phyloP scores from a whole-genome alignment of 805 yeast genomes.

The Cyberlindnera sargentensis region DNA sequence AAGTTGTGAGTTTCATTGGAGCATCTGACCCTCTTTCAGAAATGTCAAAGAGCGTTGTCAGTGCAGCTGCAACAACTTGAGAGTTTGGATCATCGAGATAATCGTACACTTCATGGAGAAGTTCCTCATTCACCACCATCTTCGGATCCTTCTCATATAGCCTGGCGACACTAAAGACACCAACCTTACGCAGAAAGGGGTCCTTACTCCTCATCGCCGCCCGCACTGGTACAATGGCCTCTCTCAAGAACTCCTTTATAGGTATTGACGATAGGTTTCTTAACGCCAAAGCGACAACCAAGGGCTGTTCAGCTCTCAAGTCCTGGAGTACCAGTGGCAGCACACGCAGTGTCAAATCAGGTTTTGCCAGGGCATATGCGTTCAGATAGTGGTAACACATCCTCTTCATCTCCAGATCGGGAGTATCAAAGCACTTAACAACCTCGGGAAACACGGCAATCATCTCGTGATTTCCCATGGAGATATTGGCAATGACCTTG shows the following conservation, averaged over 20 bases:
- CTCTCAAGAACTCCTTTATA: conserved; percentile 41
- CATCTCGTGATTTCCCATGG: conserved; percentile 78
- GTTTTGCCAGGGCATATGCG: conserved; percentile 52
- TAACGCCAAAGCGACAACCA: conserved; percentile 52
- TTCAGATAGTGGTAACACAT: conserved; percentile 63
- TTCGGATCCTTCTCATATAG: conserved; percentile 49
- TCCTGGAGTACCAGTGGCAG: conserved; percentile 51
- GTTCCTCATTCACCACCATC: conserved; percentile 33
- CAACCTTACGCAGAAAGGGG: conserved; percentile 58
- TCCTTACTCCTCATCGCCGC: conserved; percentile 39
- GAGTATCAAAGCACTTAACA: conserved; percentile 40
- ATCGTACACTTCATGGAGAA: conserved; percentile 44
- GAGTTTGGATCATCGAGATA: conserved; percentile 51
- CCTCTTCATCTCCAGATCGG: conserved; percentile 64
- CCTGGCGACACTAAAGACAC: conserved; percentile 63
- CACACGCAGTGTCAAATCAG: conserved; percentile 48
- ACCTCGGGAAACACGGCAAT: conserved; percentile 59
- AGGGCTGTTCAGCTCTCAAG: conserved; percentile 38
- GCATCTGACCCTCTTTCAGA: conserved; percentile 49
- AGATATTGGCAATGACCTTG: conserved; percentile 75
- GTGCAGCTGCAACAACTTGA: conserved; percentile 61
- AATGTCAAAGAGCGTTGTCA: conserved; percentile 59
- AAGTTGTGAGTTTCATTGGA: conserved; percentile 44
- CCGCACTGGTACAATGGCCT: conserved; percentile 34
- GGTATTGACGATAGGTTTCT: conserved; percentile 58